A percentile compares a stretch with the other conserved stretches of the same genome.
Conservation (phyloP, 306 rosid species). For the Inga oerstediana region DNA sequence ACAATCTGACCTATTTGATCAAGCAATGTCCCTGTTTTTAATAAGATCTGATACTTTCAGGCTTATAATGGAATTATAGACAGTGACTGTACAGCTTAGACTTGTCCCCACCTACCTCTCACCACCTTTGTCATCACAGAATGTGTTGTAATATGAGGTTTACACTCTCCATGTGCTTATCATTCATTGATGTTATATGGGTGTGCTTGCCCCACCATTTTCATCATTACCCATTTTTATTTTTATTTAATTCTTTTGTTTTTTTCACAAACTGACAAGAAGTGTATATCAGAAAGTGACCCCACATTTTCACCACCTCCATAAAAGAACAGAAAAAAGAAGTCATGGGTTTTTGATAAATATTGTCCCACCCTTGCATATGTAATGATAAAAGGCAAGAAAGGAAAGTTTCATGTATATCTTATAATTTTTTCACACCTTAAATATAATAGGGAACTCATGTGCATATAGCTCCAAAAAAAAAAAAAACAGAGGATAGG, state of each 20-base stretch:
- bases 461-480: not conserved
- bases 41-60: conserved; percentile 3
- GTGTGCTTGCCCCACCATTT: not conserved
- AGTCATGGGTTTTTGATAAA: not conserved
- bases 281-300: not conserved
- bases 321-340: not conserved
- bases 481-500: no score
- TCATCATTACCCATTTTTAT: not conserved
- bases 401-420: not conserved
- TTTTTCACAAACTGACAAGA: conserved; percentile 6
- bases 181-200: conserved; percentile 9
- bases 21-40: not conserved
- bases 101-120: not conserved
- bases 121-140: not conserved
- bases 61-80: conserved; percentile 3
- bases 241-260: not conserved
- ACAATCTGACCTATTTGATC: conserved; percentile 8
- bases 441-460: not conserved
- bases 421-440: not conserved
- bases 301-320: not conserved
- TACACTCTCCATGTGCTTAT: conserved; percentile 19
- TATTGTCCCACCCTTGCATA: not conserved
- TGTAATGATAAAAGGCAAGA: not conserved
- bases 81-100: not conserved
- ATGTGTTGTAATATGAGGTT: conserved; percentile 6